Evolutionary conservation across 2,329 filamentous ascomycete genomes (phyloP).

Genomic region (Sporothrix curviconia): DNA sequence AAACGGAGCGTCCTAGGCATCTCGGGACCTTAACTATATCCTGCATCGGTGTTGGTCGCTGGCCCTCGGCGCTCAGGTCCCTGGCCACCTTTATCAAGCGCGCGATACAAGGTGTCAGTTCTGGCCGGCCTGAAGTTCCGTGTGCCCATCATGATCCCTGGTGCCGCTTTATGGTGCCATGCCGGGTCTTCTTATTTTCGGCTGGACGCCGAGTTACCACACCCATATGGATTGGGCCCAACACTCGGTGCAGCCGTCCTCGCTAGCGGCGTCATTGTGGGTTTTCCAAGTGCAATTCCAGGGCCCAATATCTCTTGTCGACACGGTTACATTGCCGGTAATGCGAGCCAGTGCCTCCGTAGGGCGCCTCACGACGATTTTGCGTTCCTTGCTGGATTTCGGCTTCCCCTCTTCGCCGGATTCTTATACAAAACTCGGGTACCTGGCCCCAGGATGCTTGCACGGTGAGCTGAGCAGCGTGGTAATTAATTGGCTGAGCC

Average conservation of each 20-base stretch:
- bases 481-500: constrained; percentile 34
- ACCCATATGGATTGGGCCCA: constrained; percentile 41
- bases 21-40: too few species aligned
- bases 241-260: constrained; percentile 38
- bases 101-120: constrained; percentile 26
- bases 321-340: constrained; percentile 41
- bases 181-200: constrained; percentile 39
- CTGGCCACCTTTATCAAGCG: constrained; percentile 39
- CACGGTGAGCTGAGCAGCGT: constrained; percentile 35
- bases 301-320: constrained; percentile 41
- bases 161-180: constrained; percentile 36
- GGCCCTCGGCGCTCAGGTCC: constrained; percentile 48
- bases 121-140: constrained; percentile 39
- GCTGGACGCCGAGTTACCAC: constrained; percentile 37
- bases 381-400: constrained; percentile 45
- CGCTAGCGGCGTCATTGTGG: constrained; percentile 33
- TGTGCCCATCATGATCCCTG: constrained; percentile 36
- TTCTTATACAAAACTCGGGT: constrained; percentile 38
- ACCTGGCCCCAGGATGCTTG: constrained; percentile 40
- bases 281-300: constrained; percentile 42
- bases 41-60: too few species aligned
- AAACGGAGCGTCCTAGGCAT: too few species aligned
- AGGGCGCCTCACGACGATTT: constrained; percentile 37
- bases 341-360: constrained; percentile 40
- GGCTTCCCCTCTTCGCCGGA: constrained; percentile 46